These are phyloP conservation scores for Neoboletus subvelutipes DNA, from an alignment of 768 basidiomycete species.

Conservation along the genomic window DNA sequence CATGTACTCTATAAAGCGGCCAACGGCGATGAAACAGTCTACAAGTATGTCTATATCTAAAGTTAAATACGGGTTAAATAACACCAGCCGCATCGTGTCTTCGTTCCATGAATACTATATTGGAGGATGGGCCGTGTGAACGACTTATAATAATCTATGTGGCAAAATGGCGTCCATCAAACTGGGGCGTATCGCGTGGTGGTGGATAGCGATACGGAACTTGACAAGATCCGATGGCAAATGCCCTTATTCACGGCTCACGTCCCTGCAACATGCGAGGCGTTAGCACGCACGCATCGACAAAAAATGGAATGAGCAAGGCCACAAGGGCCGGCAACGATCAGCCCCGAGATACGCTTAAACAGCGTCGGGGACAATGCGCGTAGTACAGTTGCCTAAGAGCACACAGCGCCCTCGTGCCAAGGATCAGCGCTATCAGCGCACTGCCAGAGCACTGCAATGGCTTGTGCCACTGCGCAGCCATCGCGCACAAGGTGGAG, in stretches of 20 bases:
- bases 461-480: neutral
- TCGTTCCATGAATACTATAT: neutral
- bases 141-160: neutral
- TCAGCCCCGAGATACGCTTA: constrained; percentile 13
- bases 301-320: neutral
- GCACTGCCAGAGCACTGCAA: constrained; percentile 4
- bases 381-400: neutral
- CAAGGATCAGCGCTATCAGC: no score
- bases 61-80: neutral
- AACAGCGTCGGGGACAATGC: constrained; percentile 6
- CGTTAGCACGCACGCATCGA: constrained; percentile 11
- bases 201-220: neutral
- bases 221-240: neutral
- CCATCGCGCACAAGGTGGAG: constrained; percentile 7
- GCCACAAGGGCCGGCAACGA: neutral
- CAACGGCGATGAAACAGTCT: neutral
- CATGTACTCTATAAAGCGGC: neutral
- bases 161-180: neutral
- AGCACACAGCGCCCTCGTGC: neutral
- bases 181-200: neutral
- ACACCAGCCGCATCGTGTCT: neutral
- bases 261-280: constrained; percentile 25
- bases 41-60: neutral
- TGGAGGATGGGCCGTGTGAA: neutral
- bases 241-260: constrained; percentile 32